These are phyloP conservation scores for Saturnispora galanensis DNA, from an alignment of 805 yeast genomes.

Conservation along the genomic window DNA sequence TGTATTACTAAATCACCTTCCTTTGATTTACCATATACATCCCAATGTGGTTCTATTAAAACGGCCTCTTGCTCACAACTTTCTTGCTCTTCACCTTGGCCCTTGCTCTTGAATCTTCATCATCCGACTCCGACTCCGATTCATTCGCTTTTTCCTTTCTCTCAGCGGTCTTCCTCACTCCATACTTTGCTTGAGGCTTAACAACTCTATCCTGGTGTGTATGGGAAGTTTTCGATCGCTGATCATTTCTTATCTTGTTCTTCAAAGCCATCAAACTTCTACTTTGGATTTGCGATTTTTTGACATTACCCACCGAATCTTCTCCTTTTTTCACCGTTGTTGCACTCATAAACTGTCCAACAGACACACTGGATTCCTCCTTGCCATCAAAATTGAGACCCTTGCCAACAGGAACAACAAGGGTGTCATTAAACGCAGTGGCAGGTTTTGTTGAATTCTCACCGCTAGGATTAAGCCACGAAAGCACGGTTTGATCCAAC, in stretches of 20 bases:
- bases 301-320: slow-evolving; percentile 5
- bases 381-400: slow-evolving; percentile 17
- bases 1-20: too few species aligned
- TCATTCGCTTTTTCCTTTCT: background rate
- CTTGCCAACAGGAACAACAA: slow-evolving; percentile 19
- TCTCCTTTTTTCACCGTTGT: slow-evolving; percentile 7
- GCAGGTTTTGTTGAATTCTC: background rate
- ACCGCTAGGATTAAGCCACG: slow-evolving; percentile 28
- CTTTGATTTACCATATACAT: too few species aligned
- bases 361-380: slow-evolving; percentile 1
- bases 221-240: slow-evolving; percentile 9
- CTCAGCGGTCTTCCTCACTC: background rate
- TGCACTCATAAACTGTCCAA: slow-evolving; percentile 9
- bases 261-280: slow-evolving; percentile 20
- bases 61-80: slow-evolving; percentile 4
- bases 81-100: slow-evolving; percentile 2
- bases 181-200: slow-evolving; percentile 2
- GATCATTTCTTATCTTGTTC: slow-evolving; percentile 21
- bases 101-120: background rate
- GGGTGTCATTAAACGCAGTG: slow-evolving; percentile 5
- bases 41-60: background rate
- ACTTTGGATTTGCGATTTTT: slow-evolving; percentile 12
- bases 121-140: background rate
- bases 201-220: background rate
- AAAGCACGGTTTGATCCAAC: slow-evolving; percentile 27